Conservation (phyloP, 768 basidiomycete species). For the Amylocystis lapponica region DNA sequence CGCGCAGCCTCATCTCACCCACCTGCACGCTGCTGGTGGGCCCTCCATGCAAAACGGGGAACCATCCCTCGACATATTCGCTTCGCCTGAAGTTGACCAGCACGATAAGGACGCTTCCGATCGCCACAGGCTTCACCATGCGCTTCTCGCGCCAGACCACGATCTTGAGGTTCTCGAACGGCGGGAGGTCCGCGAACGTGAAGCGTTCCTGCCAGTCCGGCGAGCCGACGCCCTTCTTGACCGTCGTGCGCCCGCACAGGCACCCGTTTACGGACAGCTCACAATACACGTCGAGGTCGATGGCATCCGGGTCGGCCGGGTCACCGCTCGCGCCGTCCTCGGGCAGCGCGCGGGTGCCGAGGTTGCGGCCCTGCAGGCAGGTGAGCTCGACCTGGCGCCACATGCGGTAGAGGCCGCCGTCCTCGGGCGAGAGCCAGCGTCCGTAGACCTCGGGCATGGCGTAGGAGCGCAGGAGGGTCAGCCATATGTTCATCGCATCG, state of each 20-base stretch:
- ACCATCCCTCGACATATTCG: conserved; percentile 80
- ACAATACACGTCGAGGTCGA: conserved; percentile 70
- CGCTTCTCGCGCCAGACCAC: conserved; percentile 68
- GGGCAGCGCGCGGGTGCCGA: conserved; percentile 43
- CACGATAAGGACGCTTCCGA: conserved; percentile 62
- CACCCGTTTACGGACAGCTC: conserved; percentile 69
- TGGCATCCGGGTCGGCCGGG: conserved; percentile 32
- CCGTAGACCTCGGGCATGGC: conserved; percentile 79
- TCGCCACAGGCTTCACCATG: conserved; percentile 42
- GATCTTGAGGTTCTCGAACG: conserved; percentile 67
- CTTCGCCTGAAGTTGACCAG: conserved; percentile 69
- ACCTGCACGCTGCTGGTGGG: conserved; percentile 52
- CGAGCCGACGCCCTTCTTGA: conserved; percentile 58
- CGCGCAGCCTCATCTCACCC: conserved; percentile 70
- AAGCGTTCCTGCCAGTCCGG: conserved; percentile 86
- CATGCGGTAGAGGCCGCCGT: conserved; percentile 80
- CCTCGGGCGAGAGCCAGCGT: conserved; percentile 42
- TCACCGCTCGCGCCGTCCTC: conserved; percentile 7
- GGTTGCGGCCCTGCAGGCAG: conserved; percentile 67
- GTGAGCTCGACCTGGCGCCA: conserved; percentile 79
- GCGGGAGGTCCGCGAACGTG: conserved; percentile 67
- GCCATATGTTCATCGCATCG: conserved; percentile 68
- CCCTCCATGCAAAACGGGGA: conserved; percentile 53
- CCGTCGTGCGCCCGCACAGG: conserved; percentile 68
- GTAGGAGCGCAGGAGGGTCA: conserved; percentile 74